A percentile compares a stretch with the other conserved stretches of the same genome.
These are phyloP conservation scores for Bruguiera hainesii DNA, from an alignment of 441 rosid genomes.

Conservation along the genomic window DNA sequence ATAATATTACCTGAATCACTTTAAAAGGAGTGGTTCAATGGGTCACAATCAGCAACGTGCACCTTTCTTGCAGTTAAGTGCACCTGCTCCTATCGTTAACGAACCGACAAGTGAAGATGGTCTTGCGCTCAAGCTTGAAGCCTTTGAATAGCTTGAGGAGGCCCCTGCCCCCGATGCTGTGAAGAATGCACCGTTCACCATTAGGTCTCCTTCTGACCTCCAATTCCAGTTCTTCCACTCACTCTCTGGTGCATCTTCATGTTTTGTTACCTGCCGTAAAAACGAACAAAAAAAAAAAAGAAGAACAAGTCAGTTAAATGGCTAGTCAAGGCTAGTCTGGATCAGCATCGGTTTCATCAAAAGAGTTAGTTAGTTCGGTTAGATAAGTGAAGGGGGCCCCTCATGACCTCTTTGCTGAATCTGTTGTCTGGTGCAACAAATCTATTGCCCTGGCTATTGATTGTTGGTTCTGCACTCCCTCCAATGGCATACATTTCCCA, in stretches of 20 bases:
- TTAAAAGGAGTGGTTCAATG: background rate
- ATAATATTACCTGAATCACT: conserved; percentile 12
- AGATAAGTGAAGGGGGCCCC: background rate
- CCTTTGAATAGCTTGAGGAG: conserved; percentile 65
- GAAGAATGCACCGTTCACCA: conserved; percentile 78
- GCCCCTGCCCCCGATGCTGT: conserved; percentile 70
- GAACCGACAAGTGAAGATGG: conserved; percentile 41
- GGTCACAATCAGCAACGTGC: background rate
- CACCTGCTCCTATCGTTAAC: background rate
- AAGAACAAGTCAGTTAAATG: no score
- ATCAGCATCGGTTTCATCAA: background rate
- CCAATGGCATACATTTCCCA: conserved; percentile 93
- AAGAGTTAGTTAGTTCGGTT: background rate
- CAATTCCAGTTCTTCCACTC: conserved; percentile 78
- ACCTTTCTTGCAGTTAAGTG: conserved; percentile 3
- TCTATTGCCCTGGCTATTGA: conserved; percentile 87
- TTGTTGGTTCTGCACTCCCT: conserved; percentile 83
- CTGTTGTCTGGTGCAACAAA: conserved; percentile 59
- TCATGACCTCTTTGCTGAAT: conserved; percentile 55
- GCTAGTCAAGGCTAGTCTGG: background rate
- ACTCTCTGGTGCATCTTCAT: conserved; percentile 41
- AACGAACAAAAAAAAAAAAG: background rate
- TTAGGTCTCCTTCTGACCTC: conserved; percentile 82
- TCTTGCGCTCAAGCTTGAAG: conserved; percentile 81
- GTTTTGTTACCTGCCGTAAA: conserved; percentile 61